phyloP scores from a whole-genome alignment of 129 eudicot species.

The Calendula officinalis region DNA sequence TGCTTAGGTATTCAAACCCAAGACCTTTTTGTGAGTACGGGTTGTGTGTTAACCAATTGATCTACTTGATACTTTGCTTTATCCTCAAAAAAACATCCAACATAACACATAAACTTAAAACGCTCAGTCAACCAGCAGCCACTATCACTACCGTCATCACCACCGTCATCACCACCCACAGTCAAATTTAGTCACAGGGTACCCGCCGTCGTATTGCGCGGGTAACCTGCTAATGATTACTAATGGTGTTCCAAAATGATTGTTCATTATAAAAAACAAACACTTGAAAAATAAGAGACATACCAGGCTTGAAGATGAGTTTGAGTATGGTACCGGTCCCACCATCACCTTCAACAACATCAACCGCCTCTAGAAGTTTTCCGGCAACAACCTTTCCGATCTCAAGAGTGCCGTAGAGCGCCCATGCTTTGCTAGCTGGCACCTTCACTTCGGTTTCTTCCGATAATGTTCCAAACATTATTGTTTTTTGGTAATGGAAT shows the following conservation, averaged over 20 bases:
- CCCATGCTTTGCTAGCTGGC: slow-evolving; percentile 33
- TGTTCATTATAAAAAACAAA: neutral
- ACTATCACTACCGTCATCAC: too few relatives aligned
- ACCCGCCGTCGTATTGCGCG: too few relatives aligned
- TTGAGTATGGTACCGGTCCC: slow-evolving; percentile 26
- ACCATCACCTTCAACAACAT: slow-evolving; percentile 36
- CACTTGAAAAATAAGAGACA: neutral
- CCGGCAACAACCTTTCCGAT: slow-evolving; percentile 13
- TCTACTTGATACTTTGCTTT: too few relatives aligned
- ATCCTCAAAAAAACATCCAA: too few relatives aligned
- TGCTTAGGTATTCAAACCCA: too few relatives aligned
- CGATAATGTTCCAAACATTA: slow-evolving; percentile 31
- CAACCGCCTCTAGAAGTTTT: slow-evolving; percentile 24
- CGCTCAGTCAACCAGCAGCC: too few relatives aligned
- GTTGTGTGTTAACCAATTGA: too few relatives aligned
- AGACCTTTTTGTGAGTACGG: too few relatives aligned
- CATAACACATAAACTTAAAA: too few relatives aligned
- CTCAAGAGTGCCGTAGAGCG: slow-evolving; percentile 29
- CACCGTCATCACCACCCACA: too few relatives aligned
- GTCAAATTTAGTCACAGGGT: too few relatives aligned
- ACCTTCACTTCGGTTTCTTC: slow-evolving; percentile 34
- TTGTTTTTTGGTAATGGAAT: slow-evolving; percentile 11
- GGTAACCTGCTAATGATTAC: too few relatives aligned
- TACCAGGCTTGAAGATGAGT: slow-evolving; percentile 32
- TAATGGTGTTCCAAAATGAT: neutral